Base-by-base conservation (phyloP, 2,329 filamentous ascomycete genomes). In the Huntiella abstrusa region DNA sequence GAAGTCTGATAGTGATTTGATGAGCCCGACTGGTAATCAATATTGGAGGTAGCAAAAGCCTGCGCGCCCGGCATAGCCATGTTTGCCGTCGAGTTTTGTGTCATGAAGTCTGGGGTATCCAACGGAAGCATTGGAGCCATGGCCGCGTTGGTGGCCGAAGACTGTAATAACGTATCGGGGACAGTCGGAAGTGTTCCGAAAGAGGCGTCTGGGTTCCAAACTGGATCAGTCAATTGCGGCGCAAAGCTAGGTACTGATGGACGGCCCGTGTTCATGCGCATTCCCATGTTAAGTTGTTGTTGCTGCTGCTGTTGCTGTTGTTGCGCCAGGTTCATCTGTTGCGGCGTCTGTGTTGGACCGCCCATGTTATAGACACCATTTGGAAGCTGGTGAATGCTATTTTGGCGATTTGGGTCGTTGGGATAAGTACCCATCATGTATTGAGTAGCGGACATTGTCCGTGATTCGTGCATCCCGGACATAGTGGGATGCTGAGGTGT, bases 381-480 rank as follows among this genome's bases (percentile, higher is more conserved):
- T 28, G 22, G 22, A 28, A 28, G 22, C 22, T 28, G 22, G 7
- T 28, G 22, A 28, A 28, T 28, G 22, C 22, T 28, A 28, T 28
- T 28, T 28, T 28, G 22, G 22, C 22, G 22, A 28, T 28, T 28
- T 28, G 22, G 22, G 22, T 28, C 22, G 22, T 28, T 28, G 22
- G 22, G 22, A 8, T 28, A 28, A 28, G 22, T 7, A 6, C 22
- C 22, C 22, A 28, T 41, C 17, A 16, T 28, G 22, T 28, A 28
- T 28, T 28, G 22, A 28, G 22, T 8, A 28, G 22, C 22, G 12
- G 47, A 43, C 42, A 49, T 17, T 41, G 40, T 41, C 13, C 40
- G 43, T n/a, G 48, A 33, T 33, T 46, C 39, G 11, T 35, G 19
- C 12, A 46, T 44, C 12, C 40, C 44, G 16, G 45, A 40, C 43